A percentile compares a stretch with the other conserved stretches of the same genome.
These are phyloP conservation scores for Fusarium proliferatum DNA, from an alignment of 2,329 filamentous ascomycete species.

Conservation along the genomic window DNA sequence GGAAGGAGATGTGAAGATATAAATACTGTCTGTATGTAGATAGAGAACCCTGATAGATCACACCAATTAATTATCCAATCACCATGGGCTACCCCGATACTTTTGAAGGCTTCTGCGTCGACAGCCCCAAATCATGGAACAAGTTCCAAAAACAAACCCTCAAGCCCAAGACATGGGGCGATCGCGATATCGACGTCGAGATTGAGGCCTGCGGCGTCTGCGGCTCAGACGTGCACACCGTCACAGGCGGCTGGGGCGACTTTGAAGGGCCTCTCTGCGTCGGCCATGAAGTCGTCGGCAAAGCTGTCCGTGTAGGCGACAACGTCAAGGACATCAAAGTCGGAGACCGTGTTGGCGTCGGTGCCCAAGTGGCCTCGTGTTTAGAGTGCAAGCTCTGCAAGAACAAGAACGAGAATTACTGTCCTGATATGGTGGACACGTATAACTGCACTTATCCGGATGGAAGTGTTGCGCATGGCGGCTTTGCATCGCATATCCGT, in stretches of 20 bases:
- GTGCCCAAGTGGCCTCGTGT: constrained; percentile 39
- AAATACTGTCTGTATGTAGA: constrained; percentile 1
- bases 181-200: constrained; percentile 73
- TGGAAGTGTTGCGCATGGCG: constrained; percentile 73
- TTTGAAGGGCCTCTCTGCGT: constrained; percentile 62
- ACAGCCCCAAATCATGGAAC: constrained; percentile 56
- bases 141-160: constrained; percentile 53
- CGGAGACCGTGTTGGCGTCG: constrained; percentile 68
- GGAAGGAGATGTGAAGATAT: not conserved
- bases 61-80: not conserved
- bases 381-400: constrained; percentile 57
- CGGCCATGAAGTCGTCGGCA: constrained; percentile 74
- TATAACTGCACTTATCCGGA: constrained; percentile 68
- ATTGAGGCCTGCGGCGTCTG: constrained; percentile 75
- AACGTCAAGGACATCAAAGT: constrained; percentile 64
- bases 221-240: constrained; percentile 69
- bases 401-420: constrained; percentile 69
- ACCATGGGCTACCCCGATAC: constrained; percentile 58
- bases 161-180: constrained; percentile 72
- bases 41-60: constrained; percentile 26
- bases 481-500: constrained; percentile 63
- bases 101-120: constrained; percentile 57
- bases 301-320: constrained; percentile 63
- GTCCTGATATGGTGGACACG: constrained; percentile 64
- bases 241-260: constrained; percentile 57